phyloP scores from a whole-genome alignment of 805 yeast genomes.

The Isabelozyma heimii region DNA sequence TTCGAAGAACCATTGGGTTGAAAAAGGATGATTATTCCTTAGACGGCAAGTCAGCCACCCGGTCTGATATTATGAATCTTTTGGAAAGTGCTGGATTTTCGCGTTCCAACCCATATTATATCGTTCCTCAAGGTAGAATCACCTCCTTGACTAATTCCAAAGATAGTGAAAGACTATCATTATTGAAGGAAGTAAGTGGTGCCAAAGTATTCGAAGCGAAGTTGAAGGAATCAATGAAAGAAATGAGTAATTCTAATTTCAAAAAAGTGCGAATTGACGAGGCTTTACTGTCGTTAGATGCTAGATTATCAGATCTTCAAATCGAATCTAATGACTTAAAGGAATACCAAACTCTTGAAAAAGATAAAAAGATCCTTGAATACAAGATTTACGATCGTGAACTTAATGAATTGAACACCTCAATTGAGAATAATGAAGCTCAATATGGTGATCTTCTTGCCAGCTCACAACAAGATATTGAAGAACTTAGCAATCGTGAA shows the following conservation, averaged over 20 bases:
- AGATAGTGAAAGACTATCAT: slow-evolving; percentile 72
- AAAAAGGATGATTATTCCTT: slow-evolving; percentile 89
- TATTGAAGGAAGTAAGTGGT: slow-evolving; percentile 91
- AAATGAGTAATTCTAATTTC: slow-evolving; percentile 69
- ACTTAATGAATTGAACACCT: slow-evolving; percentile 54
- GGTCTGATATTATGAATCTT: slow-evolving; percentile 75
- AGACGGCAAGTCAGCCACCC: slow-evolving; percentile 74
- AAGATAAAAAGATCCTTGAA: slow-evolving; percentile 66
- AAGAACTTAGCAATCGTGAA: slow-evolving; percentile 63
- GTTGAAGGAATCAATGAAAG: slow-evolving; percentile 72
- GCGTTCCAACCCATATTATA: slow-evolving; percentile 86
- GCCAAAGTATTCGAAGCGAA: slow-evolving; percentile 86
- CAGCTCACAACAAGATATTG: slow-evolving; percentile 52
- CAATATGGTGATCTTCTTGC: slow-evolving; percentile 51
- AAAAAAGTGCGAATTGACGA: slow-evolving; percentile 74
- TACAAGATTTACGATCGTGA: slow-evolving; percentile 79
- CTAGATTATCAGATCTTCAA: slow-evolving; percentile 73
- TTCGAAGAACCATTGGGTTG: slow-evolving; percentile 89
- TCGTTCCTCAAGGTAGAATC: slow-evolving; percentile 95
- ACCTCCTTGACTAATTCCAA: slow-evolving; percentile 86
- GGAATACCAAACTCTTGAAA: slow-evolving; percentile 65
- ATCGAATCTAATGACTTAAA: slow-evolving; percentile 75
- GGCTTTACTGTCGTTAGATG: slow-evolving; percentile 66
- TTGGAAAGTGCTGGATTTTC: slow-evolving; percentile 93
- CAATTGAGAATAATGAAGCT: slow-evolving; percentile 59